Evolutionary conservation across 768 basidiomycete genomes (phyloP), one percentile per base, ranked within the genome.

Genomic region (Auriscalpium microsporum): DNA sequence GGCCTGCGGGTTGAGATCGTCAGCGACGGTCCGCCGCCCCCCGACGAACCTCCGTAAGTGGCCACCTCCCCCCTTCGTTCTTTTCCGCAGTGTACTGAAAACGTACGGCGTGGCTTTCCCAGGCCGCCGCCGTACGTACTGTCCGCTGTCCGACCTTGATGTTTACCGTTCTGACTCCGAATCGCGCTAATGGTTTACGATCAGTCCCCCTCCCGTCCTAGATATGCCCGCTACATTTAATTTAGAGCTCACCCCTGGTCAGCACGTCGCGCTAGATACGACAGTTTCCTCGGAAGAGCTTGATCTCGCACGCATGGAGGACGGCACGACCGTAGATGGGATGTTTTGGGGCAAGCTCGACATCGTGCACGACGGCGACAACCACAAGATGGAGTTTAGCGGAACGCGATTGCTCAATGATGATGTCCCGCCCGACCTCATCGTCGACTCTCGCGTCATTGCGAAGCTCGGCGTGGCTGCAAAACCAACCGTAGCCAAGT

Each of bases 251-350:
- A 69, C 74, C 6, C 90, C 88, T 0, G 88, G 89, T 14, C 89
- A 90, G 69, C 76, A 80, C 44, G 85, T 93, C 53, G 87, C 83
- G 7, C 77, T 93, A 17, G 90, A 92, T 61, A 87, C 87, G 3
- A 86, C 80, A 16, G 78, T 91, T 36, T 76, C 79, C 52, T 91
- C 90, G 3, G 80, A 79, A 46, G 90, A 91, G 61, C 78, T 91
- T 37, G 90, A 93, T 66, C 92, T 93, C 90, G 86, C 90, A 2
- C 80, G 87, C 50, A 90, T 90, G 86, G 90, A 92, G 60, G 90
- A 93, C 62, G 90, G 90, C 1, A 91, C 87, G 13, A 73, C 82
- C 21, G 90, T 93, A 17, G 90, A 89, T 49, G 90, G 90, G 42
- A 73, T 80, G 69, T 93, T 91, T 71, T 92, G 87, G 88, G 90